Percentiles rank a stretch among this genome's conserved stretches.
Conservation (phyloP, 176 grass and related monocot genomes). For the Typha latifolia region DNA sequence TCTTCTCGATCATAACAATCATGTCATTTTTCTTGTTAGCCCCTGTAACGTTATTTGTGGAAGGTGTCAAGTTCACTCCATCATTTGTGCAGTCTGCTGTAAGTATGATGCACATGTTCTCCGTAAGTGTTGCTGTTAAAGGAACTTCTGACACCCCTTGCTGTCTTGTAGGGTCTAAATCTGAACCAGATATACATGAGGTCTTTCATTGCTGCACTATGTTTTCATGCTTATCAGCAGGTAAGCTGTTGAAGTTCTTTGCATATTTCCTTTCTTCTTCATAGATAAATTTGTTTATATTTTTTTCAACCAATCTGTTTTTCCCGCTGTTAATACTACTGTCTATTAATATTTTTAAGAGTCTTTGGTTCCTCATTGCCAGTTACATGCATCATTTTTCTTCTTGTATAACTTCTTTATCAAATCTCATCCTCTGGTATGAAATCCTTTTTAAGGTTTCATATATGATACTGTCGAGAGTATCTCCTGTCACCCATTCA, state of each 20-base stretch:
- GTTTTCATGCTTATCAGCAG: slow-evolving; percentile 97
- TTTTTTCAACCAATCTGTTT: not conserved
- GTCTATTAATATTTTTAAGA: not conserved
- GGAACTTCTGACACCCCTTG: slow-evolving; percentile 16
- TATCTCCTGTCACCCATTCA: slow-evolving; percentile 89
- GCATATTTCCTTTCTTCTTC: not conserved
- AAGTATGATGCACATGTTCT: slow-evolving; percentile 25
- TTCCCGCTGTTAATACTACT: not conserved
- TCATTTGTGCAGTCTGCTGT: slow-evolving; percentile 66
- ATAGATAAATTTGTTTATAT: not conserved
- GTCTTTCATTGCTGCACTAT: slow-evolving; percentile 65
- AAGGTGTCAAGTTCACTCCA: slow-evolving; percentile 79
- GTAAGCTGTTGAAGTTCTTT: slow-evolving; percentile 19
- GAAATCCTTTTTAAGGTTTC: slow-evolving; percentile 48
- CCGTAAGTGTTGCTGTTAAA: not conserved
- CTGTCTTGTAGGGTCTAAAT: slow-evolving; percentile 61
- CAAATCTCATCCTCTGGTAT: not conserved
- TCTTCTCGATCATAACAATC: slow-evolving; percentile 88
- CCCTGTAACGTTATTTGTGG: slow-evolving; percentile 61
- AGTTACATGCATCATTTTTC: not conserved
- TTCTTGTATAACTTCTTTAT: not conserved
- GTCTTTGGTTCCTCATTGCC: not conserved
- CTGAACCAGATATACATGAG: slow-evolving; percentile 59
- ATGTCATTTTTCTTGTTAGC: slow-evolving; percentile 95
- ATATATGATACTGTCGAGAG: slow-evolving; percentile 85